These are phyloP conservation scores for Venturia pyrina DNA, from an alignment of 2,329 filamentous ascomycete species.

Conservation along the genomic window DNA sequence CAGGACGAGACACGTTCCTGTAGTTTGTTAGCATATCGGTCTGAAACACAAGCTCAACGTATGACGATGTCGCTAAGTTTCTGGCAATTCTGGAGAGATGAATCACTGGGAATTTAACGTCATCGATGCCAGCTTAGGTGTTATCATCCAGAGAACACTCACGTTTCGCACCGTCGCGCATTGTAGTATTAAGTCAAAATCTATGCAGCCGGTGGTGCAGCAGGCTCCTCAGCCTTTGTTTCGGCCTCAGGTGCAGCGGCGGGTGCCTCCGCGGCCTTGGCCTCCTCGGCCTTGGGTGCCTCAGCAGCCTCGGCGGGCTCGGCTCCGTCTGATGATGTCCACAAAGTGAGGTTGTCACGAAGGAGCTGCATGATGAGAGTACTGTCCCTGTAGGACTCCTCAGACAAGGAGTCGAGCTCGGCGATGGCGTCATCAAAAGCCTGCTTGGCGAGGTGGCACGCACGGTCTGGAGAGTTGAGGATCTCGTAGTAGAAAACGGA, in stretches of 20 bases:
- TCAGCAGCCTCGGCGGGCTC: slow-evolving; percentile 39
- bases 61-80: not conserved
- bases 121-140: not conserved
- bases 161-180: not conserved
- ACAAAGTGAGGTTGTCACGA: slow-evolving; percentile 95
- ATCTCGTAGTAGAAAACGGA: slow-evolving; percentile 99
- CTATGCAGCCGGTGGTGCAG: slow-evolving; percentile 5
- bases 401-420: slow-evolving; percentile 93
- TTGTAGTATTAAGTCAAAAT: not conserved
- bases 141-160: not conserved
- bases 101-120: not conserved
- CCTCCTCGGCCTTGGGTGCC: slow-evolving; percentile 11
- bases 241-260: not conserved
- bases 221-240: slow-evolving; percentile 11
- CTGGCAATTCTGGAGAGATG: not conserved
- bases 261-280: slow-evolving; percentile 5
- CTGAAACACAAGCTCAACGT: not conserved
- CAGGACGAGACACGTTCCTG: not conserved
- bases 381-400: slow-evolving; percentile 98
- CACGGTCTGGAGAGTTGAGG: slow-evolving; percentile 92
- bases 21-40: not conserved
- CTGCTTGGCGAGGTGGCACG: slow-evolving; percentile 98
- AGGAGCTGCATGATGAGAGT: slow-evolving; percentile 99
- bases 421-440: slow-evolving; percentile 98
- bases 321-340: slow-evolving; percentile 85